Base-by-base conservation (phyloP, 2,329 filamentous ascomycete species). In the Corynespora cassiicola region DNA sequence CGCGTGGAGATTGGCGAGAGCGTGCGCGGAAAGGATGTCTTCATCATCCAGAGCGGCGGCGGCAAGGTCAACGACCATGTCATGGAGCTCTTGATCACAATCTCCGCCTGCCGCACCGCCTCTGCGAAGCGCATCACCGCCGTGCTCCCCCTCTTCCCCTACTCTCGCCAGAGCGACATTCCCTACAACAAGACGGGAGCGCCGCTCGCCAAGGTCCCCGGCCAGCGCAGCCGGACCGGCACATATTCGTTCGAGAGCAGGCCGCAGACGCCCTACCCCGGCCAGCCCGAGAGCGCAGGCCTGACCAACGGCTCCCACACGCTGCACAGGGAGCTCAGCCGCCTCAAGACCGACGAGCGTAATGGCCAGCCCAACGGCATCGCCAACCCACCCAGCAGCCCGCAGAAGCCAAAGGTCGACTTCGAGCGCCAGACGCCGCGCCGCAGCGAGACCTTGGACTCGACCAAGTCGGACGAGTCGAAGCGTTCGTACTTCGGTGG, bases 121-220 rank as follows among this genome's bases (percentile, higher is more conserved):
- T 96, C 91, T 25, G 94, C 94, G 19, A 90, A 88, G 69, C 82
- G 90, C 58, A 90, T 99, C 60, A 97, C 92, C 26, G 94, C 90
- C 36, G 90, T 99, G 30, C 83, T 96, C 31, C 94, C 94, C 24
- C 80, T 97, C 37, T 99, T 99, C 72, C 94, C 94, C 1, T 99
- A 99, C 76, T 96, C 90, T 44, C 82, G 94, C 60, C 94, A 99
- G 70, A 92, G 90, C 53, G 94, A 99, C 65, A 84, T 96, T 45
- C 94, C 94, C 12, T 99, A 97, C 76, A 95, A 96, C 76, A 97
- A 97, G 75, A 76, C 84, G 25, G 94, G 94, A 36, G 92, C 94
- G 25, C 94, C 94, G 24, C 79, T 97, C 33, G 82, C 86, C 36
- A 90, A 87, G 65, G 79, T 82, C 24, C 76, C 82, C 1, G 72